These are phyloP conservation scores for Penicillium sp. DNA, from an alignment of 2,329 filamentous ascomycete species.

Conservation along the genomic window DNA sequence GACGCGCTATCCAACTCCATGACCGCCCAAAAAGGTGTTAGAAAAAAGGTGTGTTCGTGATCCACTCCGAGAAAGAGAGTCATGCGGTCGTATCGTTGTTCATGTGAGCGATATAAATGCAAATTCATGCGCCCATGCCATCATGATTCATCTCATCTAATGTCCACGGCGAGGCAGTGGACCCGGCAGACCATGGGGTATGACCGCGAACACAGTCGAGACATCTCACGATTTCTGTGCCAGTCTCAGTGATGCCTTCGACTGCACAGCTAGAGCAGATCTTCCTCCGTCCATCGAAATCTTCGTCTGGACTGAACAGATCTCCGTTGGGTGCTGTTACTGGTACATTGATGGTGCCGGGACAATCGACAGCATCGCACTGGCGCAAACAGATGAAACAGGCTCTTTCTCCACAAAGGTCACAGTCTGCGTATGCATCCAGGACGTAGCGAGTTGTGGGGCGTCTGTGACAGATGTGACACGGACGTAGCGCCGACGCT, in stretches of 20 bases:
- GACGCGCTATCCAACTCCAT: slow-evolving; percentile 1
- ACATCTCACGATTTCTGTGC: slow-evolving; percentile 38
- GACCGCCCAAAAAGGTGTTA: background rate
- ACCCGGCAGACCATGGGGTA: slow-evolving; percentile 12
- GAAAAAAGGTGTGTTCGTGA: background rate
- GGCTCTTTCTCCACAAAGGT: slow-evolving; percentile 37
- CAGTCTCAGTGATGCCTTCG: slow-evolving; percentile 38
- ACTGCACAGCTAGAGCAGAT: slow-evolving; percentile 43
- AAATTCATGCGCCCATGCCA: slow-evolving; percentile 6
- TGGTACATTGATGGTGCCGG: slow-evolving; percentile 6
- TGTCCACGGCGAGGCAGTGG: slow-evolving; percentile 13
- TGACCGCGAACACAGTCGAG: slow-evolving; percentile 35
- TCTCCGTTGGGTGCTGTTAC: background rate
- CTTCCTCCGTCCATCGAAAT: slow-evolving; percentile 21
- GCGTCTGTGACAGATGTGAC: slow-evolving; percentile 43
- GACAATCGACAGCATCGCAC: slow-evolving; percentile 35
- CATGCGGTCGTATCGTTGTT: slow-evolving; percentile 6
- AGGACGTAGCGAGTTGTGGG: slow-evolving; percentile 41
- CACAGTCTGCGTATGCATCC: slow-evolving; percentile 43
- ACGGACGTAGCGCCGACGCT: slow-evolving; percentile 35
- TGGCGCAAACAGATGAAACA: slow-evolving; percentile 45
- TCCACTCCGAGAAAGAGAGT: background rate
- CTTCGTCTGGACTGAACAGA: background rate
- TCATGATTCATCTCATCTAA: slow-evolving; percentile 17
- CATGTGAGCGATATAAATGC: background rate